These are phyloP conservation scores for Prunus campanulata DNA, from an alignment of 306 rosid species.

Conservation along the genomic window DNA sequence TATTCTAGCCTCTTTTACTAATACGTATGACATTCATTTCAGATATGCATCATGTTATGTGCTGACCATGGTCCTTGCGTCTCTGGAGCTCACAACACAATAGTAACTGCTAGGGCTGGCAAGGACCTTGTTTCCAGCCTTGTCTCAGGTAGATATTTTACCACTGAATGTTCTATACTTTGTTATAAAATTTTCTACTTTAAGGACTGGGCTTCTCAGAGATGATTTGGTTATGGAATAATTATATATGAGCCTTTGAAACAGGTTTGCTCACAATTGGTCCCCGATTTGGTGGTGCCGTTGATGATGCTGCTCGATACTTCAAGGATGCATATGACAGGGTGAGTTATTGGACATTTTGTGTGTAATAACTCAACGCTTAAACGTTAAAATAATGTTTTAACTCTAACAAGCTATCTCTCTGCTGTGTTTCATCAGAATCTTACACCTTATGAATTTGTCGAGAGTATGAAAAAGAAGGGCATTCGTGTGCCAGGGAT, in stretches of 20 bases:
- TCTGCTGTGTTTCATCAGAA: conserved; percentile 46
- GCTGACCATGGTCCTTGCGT: conserved; percentile 99
- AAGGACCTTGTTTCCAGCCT: conserved; percentile 97
- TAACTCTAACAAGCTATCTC: conserved; percentile 10
- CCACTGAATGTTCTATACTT: conserved; percentile 17
- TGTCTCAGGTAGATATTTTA: conserved; percentile 67
- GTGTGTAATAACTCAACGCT: neutral
- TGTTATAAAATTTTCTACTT: conserved; percentile 4
- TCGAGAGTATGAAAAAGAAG: conserved; percentile 93
- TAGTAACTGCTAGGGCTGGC: conserved; percentile 98
- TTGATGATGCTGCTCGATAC: conserved; percentile 99
- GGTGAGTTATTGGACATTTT: conserved; percentile 43
- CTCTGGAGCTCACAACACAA: conserved; percentile 98
- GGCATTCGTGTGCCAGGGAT: conserved; percentile 99
- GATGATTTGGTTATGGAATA: conserved; percentile 11
- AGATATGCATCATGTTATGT: conserved; percentile 97
- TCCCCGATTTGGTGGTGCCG: conserved; percentile 99
- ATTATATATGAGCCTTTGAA: conserved; percentile 38
- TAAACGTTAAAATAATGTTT: neutral
- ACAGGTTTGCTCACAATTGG: conserved; percentile 98
- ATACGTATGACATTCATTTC: conserved; percentile 30
- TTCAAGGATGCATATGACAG: conserved; percentile 95
- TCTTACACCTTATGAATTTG: conserved; percentile 91
- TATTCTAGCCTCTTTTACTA: conserved; percentile 16
- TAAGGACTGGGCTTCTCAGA: conserved; percentile 8